Conservation (phyloP, 2,329 filamentous ascomycete species). For the Pseudofabraea citricarpa region DNA sequence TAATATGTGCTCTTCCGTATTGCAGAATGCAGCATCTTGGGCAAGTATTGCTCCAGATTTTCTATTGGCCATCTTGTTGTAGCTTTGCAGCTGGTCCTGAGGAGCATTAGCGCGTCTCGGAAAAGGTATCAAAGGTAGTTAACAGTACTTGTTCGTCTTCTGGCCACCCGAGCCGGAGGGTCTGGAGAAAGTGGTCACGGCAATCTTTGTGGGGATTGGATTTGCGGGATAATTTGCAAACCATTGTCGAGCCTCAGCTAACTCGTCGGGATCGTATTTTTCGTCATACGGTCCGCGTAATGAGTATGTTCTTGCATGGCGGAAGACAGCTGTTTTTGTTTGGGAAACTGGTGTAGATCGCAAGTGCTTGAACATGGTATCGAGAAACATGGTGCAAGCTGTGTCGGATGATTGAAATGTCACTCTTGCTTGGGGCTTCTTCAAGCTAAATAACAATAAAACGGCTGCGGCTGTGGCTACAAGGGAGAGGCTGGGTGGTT, state of each 20-base stretch:
- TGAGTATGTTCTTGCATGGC: constrained; percentile 15
- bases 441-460: too few species aligned
- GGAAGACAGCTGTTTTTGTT: constrained; percentile 5
- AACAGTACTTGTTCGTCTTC: constrained; percentile 31
- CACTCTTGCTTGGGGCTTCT: too few species aligned
- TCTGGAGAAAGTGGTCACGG: constrained; percentile 20
- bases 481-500: too few species aligned
- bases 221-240: constrained; percentile 16
- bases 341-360: constrained; percentile 3
- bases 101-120: too few species aligned
- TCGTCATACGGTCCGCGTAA: constrained; percentile 9
- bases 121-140: too few species aligned
- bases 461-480: too few species aligned
- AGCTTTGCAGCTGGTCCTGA: constrained; percentile 28
- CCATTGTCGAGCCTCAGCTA: constrained; percentile 25
- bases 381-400: too few species aligned
- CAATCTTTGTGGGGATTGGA: constrained; percentile 20
- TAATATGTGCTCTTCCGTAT: constrained; percentile 23
- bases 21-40: constrained; percentile 20
- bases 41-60: constrained; percentile 18
- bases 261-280: constrained; percentile 13
- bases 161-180: constrained; percentile 28
- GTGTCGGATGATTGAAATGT: too few species aligned
- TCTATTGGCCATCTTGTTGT: constrained; percentile 23
- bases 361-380: too few species aligned